Evolutionary conservation across 2,329 filamentous ascomycete species (phyloP), one percentile per base, ranked within the genome.

Genomic region (Phoma sp.): DNA sequence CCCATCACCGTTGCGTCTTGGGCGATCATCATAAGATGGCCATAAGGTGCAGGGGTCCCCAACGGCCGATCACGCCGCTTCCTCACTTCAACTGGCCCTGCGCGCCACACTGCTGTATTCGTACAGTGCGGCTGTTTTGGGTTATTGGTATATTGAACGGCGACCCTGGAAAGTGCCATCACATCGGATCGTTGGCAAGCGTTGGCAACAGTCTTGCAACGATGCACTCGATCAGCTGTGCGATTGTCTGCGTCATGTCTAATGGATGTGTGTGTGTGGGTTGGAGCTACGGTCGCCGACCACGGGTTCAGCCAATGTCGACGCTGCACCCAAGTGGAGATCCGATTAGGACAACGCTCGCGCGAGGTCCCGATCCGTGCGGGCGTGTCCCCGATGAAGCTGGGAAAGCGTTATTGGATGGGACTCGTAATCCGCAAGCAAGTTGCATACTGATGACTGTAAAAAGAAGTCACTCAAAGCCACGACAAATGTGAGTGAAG

Each of bases 91-190:
- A 37, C 30, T 54, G 52, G 52, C 52, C 52, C 40, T 49, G 52
- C 45, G 45, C 52, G 41, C 49, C 52, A 45, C 51, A 45, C 48
- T 37, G 39, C 45, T 54, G 29, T 32, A 42, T 49, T 25, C 32
- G 13, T 37, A 45, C 14, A 33, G 32, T 11, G 18, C 29, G 18
- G 13, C 40, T 14, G 14, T 24, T 45, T 25, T 18, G 41, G 45
- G 38, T 10, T 27, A n/a, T 5, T 13, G 18, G 7, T 7, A 18
- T 14, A 27, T 27, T 25, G 35, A 32, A 44, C 51, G 39, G 51
- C 44, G 45, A 44, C 23, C 13, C n/a, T 25, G 6, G 6, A 3
- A 40, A 43, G 23, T 25, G 11, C 35, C 24, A 36, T 35, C 4
- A 33, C 4, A 8, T 33, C 10, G 10, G 32, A 33, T 13, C 40